Base-by-base conservation (phyloP, 495 filamentous ascomycete species). In the Hamigera avellanea region DNA sequence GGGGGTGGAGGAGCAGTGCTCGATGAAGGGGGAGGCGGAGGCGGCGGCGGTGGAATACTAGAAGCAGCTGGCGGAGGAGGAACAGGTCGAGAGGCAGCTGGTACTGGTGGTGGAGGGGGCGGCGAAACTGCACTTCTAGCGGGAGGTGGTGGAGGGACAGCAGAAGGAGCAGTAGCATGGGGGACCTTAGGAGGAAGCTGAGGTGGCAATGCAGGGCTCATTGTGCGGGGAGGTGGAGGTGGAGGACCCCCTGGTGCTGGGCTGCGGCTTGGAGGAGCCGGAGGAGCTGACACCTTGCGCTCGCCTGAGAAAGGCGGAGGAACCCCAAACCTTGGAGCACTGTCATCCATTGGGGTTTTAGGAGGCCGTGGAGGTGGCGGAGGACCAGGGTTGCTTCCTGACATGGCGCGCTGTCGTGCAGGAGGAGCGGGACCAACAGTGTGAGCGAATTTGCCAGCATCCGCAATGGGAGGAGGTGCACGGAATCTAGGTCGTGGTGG, bases 351-450 rank as follows among this genome's bases (percentile, higher is more conserved):
- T 2, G 86, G 83, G 2, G 76, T 82, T 58, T 95, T 95, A 1
- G 88, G 83, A 26, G 88, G 87, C 45, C 85, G 69, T 6, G 87
- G 87, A 14, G 87, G 81, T n/a, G n/a, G n/a, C n/a, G n/a, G n/a
- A 13, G 88, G 84, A 2, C 79, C 86, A 14, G 81, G 66, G 27
- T 71, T 73, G 14, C 72, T 59, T 10, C 75, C 58, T 8, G 80
- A 80, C 17, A 61, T 41, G 27, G 81, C 75, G 38, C 78, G 66
- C 26, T 68, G 64, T 39, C 79, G 66, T 19, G 57, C 50, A 12
- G 75, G 70, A 8, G 67, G 62, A 6, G 64, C 50, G 21, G 73
- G 73, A 13, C 62, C 56, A 23, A 69, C 68, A 14, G 66, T 59
- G 47, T 78, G 62, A 3, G 76, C 78, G 46, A 70, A 89, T 55